Evolutionary conservation across 352 stramenopile species (phyloP), one percentile per base, ranked within the genome.

Genomic region (Halophytophthora polymorphica): DNA sequence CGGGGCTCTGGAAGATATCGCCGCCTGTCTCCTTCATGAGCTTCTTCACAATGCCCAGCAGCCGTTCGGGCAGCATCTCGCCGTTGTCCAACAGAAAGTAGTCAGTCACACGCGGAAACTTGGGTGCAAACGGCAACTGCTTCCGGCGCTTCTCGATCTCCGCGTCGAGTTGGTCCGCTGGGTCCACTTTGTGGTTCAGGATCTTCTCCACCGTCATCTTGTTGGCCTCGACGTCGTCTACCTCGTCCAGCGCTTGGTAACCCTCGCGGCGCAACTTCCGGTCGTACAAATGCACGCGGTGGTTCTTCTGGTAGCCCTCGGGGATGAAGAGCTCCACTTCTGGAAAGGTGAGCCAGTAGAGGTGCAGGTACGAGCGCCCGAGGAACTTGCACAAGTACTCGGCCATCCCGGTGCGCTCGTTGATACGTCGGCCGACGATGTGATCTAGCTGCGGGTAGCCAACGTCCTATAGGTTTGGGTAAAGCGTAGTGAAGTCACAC

Each of bases 361-460:
- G 52, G 45, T 96, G 87, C 57, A 96, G 66, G 47, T 94, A 95
- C 33, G 87, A 96, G 3, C 86, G 79, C 10, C 82, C 80, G 12
- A 88, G 64, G 44, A 95, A 95, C 52, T 96, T 96, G 75, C 78
- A 90, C 62, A 94, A 52, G 38, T 95, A 96, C 57, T 96, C 85
- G 21, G 84, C 65, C 18, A 73, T 56, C 12, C 83, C 82, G 2
- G 62, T 90, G 6, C 72, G 73, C 41, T 78, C 69, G 57, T 93
- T 92, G 36, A 92, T 80, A 2, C 86, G 83, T 22, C 86, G 82
- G 28, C 86, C 86, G 3, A 93, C 75, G 57, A 96, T 91, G 52
- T 90, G 75, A 41, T 94, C 86, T 36, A 96, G 53, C 31, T 80
- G 56, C 4, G 80, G 83, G 34, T 90, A 89, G 2, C 68, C 71